Percentiles rank a stretch among this genome's conserved stretches.
These are phyloP conservation scores for Amanita muscaria DNA, from an alignment of 768 basidiomycete species.

Conservation along the genomic window DNA sequence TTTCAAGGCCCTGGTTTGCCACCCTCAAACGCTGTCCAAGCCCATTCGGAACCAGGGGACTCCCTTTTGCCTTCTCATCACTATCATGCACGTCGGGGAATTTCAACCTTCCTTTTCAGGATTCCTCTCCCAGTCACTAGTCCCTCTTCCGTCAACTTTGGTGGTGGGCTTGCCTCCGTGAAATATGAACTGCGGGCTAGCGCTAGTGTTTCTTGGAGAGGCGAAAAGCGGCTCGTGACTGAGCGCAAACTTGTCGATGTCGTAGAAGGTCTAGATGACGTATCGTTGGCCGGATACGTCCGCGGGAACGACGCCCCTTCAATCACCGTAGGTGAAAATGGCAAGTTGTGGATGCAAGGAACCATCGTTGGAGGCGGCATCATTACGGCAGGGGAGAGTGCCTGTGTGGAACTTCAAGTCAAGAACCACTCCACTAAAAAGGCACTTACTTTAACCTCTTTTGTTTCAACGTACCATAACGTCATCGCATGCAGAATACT, in stretches of 20 bases:
- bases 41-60: slow-evolving; percentile 49
- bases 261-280: slow-evolving; percentile 43
- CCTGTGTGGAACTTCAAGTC: slow-evolving; percentile 67
- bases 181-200: slow-evolving; percentile 68
- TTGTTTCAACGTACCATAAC: slow-evolving; percentile 3
- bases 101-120: slow-evolving; percentile 74
- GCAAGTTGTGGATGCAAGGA: slow-evolving; percentile 73
- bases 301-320: slow-evolving; percentile 33
- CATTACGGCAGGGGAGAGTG: slow-evolving; percentile 58
- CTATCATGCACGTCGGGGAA: slow-evolving; percentile 65
- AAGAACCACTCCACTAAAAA: slow-evolving; percentile 79
- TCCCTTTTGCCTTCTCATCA: slow-evolving; percentile 56
- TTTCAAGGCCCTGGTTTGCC: slow-evolving; percentile 80
- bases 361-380: slow-evolving; percentile 48
- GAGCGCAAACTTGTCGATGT: slow-evolving; percentile 55
- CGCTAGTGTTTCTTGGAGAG: slow-evolving; percentile 68
- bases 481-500: slow-evolving; percentile 42
- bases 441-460: slow-evolving; percentile 32
- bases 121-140: slow-evolving; percentile 60
- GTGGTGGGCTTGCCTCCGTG: slow-evolving; percentile 56
- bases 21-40: slow-evolving; percentile 75
- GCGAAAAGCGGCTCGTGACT: slow-evolving; percentile 59
- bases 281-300: slow-evolving; percentile 21
- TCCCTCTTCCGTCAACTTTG: slow-evolving; percentile 67
- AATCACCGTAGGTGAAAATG: slow-evolving; percentile 65